Conservation (phyloP, 345 rosid genomes). For the Moricandia moricandioides region DNA sequence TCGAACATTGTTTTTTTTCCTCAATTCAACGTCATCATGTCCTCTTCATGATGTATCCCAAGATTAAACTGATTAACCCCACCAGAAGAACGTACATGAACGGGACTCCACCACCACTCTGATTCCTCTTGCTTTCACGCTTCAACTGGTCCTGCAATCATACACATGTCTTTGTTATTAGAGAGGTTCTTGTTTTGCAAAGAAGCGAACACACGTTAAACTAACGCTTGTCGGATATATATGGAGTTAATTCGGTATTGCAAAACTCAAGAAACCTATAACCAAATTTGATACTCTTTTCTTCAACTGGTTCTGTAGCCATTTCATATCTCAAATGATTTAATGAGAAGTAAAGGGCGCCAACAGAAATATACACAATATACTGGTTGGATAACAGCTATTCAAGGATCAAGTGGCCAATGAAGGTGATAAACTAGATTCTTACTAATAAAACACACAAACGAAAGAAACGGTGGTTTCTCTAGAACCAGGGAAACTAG, state of each 20-base stretch:
- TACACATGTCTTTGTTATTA: not conserved
- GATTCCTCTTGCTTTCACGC: constrained; percentile 45
- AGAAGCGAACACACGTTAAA: not conserved
- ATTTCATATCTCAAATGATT: not conserved
- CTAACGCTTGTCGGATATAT: not conserved
- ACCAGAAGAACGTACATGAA: constrained; percentile 54
- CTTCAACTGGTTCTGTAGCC: not conserved
- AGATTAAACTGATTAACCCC: constrained; percentile 62
- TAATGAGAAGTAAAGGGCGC: not conserved
- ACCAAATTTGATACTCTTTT: not conserved
- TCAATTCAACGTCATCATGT: constrained; percentile 37
- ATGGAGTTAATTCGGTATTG: not conserved
- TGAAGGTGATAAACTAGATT: not conserved
- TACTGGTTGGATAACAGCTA: not conserved
- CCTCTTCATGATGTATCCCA: constrained; percentile 74
- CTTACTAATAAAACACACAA: not conserved
- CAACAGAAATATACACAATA: not conserved
- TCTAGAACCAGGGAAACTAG: not conserved
- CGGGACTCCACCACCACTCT: constrained; percentile 43
- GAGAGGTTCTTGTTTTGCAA: not conserved
- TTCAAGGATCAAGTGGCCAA: not conserved
- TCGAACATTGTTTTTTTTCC: not conserved
- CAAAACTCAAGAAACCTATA: not conserved
- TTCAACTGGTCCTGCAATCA: constrained; percentile 59
- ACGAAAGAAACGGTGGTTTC: not conserved